Evolutionary conservation across 129 eudicot species (phyloP).

Genomic region (Pittosporum tobira): DNA sequence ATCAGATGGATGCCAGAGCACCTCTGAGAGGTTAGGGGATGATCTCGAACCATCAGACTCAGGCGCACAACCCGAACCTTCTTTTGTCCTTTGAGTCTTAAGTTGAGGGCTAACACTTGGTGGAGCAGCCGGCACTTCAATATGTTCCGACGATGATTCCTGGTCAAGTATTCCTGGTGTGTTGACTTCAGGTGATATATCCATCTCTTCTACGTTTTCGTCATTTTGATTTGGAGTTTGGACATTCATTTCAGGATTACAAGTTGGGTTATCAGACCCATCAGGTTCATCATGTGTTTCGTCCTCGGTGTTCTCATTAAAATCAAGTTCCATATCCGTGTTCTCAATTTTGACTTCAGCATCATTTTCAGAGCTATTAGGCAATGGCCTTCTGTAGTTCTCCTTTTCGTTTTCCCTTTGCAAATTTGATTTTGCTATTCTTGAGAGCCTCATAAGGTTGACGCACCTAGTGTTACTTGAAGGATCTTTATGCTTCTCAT

Average conservation of each 20-base stretch:
- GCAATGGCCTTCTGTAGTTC: slow-evolving; percentile 86
- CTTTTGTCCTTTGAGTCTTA: slow-evolving; percentile 36
- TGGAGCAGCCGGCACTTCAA: slow-evolving; percentile 53
- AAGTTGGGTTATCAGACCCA: slow-evolving; percentile 34
- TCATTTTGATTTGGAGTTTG: slow-evolving; percentile 43
- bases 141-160: slow-evolving; percentile 45
- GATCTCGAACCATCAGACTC: slow-evolving; percentile 40
- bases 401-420: slow-evolving; percentile 93
- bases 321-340: slow-evolving; percentile 98
- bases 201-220: slow-evolving; percentile 27
- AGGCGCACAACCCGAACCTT: slow-evolving; percentile 32
- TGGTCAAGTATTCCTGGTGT: slow-evolving; percentile 33
- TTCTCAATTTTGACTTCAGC: slow-evolving; percentile 81
- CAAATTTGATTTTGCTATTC: slow-evolving; percentile 84
- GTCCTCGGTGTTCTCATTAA: slow-evolving; percentile 76
- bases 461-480: slow-evolving; percentile 42
- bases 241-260: slow-evolving; percentile 27
- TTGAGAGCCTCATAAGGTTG: slow-evolving; percentile 81
- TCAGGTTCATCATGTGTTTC: slow-evolving; percentile 71
- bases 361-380: slow-evolving; percentile 67
- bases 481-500: slow-evolving; percentile 40
- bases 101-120: slow-evolving; percentile 63
- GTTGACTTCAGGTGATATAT: slow-evolving; percentile 28
- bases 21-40: slow-evolving; percentile 44
- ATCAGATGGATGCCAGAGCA: slow-evolving; percentile 96